Conservation (phyloP, 805 yeast species). For the Spathaspora hagerdaliae region DNA sequence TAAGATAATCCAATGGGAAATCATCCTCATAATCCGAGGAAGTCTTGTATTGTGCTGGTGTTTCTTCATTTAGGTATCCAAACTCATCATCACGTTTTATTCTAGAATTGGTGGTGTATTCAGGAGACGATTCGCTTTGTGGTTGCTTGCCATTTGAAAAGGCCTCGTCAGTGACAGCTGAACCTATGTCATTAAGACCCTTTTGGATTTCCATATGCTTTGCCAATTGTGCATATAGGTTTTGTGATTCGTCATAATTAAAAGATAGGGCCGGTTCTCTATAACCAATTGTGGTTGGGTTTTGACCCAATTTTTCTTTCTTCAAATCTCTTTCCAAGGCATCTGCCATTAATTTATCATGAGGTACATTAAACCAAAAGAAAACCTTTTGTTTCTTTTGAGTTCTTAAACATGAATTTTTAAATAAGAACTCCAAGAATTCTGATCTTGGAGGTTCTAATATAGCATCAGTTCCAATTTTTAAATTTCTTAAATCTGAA, state of each 20-base stretch:
- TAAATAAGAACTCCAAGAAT: constrained; percentile 78
- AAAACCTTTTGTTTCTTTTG: constrained; percentile 97
- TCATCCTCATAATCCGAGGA: constrained; percentile 51
- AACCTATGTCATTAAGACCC: background rate
- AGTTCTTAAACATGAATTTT: constrained; percentile 83
- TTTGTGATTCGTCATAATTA: constrained; percentile 50
- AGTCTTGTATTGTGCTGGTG: constrained; percentile 19
- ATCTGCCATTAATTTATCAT: constrained; percentile 86
- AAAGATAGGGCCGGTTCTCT: constrained; percentile 81
- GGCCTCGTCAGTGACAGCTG: background rate
- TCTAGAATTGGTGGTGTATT: constrained; percentile 9
- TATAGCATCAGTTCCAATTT: constrained; percentile 82
- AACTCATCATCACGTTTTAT: constrained; percentile 6
- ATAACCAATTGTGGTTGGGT: constrained; percentile 67
- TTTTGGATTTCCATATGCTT: constrained; percentile 25
- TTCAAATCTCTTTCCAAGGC: constrained; percentile 90
- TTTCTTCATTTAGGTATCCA: constrained; percentile 15
- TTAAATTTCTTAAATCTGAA: constrained; percentile 81
- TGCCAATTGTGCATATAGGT: constrained; percentile 53
- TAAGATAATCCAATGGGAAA: constrained; percentile 69
- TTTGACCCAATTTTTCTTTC: constrained; percentile 59
- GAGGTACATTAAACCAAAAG: constrained; percentile 95
- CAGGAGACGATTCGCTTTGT: constrained; percentile 10
- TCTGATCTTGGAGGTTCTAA: constrained; percentile 84
- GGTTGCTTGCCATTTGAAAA: background rate